Base-by-base conservation (phyloP, 1,139 yeast genomes). In the Nakaseomyces uthaithaninus region DNA sequence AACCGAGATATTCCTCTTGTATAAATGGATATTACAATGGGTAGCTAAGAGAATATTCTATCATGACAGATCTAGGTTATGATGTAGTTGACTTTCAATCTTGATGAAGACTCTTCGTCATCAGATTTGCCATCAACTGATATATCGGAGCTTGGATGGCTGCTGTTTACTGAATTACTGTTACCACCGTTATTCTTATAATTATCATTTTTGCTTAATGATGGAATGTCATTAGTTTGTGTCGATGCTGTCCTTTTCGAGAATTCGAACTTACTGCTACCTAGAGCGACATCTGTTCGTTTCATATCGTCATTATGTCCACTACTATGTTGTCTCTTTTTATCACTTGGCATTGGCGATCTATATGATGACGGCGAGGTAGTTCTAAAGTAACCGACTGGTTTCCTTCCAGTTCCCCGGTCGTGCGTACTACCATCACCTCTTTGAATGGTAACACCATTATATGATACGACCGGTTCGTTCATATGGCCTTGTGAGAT, bases 311-410 rank as follows among this genome's bases (percentile, higher is more conserved):
- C 4, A 17, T 22, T 14, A 28, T 28, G 16, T 11, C 20, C 25
- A 20, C 12, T 19, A 20, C 35, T 31, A 12, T 31, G 35, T 4
- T 31, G 35, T 14, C 25, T 19, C 18, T 31, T 20, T 20, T 4
- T 31, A 31, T 20, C 25, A 19, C 17, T 19, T 7, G 25, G 35
- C 25, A n/a, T 31, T n/a, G 35, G 35, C 4, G 17, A 31, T 4
- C 11, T 31, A 17, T 31, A 31, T 11, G 35, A 31, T n/a, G 35
- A 31, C 6, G 35, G 35, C 12, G 35, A 31, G 12, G 35, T 31
- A 7, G 35, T 31, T 20, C 35, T 11, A 17, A 31, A 31, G 33
- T 28, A 28, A 2, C 33, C 33, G 14, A 28, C 33, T 28, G 33
- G 33, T 17, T 28, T 28, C 22, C 22, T 19, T 11, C 33, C 22